Conservation (phyloP, 345 rosid species). For the Erodium maritimum region DNA sequence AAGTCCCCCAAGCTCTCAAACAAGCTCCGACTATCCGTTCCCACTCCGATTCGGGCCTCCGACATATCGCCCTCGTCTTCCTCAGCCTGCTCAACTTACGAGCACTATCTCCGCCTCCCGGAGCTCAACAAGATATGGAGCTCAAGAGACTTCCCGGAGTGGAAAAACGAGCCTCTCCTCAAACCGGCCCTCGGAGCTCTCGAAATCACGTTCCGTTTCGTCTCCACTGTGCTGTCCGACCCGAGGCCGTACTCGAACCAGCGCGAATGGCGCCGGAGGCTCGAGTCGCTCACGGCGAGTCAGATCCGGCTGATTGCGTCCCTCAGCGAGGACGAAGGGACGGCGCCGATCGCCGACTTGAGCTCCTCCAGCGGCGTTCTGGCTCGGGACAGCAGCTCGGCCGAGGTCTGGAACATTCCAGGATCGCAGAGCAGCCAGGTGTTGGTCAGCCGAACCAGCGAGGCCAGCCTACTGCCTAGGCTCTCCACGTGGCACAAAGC, state of each 20-base stretch:
- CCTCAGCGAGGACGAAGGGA: conserved; percentile 30
- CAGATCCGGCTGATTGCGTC: conserved; percentile 56
- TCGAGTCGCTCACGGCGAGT: conserved; percentile 46
- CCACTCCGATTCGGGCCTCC: conserved; percentile 38
- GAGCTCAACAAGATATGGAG: conserved; percentile 52
- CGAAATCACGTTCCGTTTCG: conserved; percentile 73
- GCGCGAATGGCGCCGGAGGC: conserved; percentile 59
- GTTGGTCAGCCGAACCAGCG: conserved; percentile 45
- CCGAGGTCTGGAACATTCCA: conserved; percentile 57
- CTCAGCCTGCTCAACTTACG: conserved; percentile 60
- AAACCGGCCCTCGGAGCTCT: conserved; percentile 71
- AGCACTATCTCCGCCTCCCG: conserved; percentile 56
- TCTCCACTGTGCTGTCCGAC: conserved; percentile 59
- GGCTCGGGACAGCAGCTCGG: conserved; percentile 35
- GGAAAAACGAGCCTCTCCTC: conserved; percentile 55
- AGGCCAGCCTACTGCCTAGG: conserved; percentile 65
- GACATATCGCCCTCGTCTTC: conserved; percentile 35
- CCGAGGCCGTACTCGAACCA: conserved; percentile 64
- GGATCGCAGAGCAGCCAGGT: conserved; percentile 21
- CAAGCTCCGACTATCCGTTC: conserved; percentile 36
- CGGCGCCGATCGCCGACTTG: conserved; percentile 40
- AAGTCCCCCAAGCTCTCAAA: conserved; percentile 25
- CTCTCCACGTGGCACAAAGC: conserved; percentile 70
- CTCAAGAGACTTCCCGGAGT: conserved; percentile 34
- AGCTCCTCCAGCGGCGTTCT: conserved; percentile 29